Conservation (phyloP, 345 rosid species). For the Corchorus capsularis region DNA sequence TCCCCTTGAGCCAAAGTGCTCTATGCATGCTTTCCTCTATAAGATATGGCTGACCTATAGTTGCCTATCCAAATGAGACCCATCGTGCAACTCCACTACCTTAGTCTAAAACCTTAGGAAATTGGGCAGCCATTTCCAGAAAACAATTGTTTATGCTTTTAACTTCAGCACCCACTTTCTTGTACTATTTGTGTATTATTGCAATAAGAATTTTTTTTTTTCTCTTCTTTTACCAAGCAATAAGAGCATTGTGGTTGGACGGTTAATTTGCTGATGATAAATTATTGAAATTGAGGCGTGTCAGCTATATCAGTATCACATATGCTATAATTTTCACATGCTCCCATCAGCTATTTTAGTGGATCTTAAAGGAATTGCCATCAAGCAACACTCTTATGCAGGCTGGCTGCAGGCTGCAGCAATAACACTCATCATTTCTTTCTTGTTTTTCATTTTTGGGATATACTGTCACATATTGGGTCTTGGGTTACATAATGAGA, state of each 20-base stretch:
- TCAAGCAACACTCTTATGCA: neutral
- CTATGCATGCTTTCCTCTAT: neutral
- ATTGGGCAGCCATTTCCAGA: neutral
- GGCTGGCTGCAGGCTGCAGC: no score
- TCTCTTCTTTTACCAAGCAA: no score
- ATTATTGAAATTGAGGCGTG: neutral
- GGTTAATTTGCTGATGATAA: neutral
- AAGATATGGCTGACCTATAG: neutral
- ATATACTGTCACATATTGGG: no score
- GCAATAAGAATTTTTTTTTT: neutral
- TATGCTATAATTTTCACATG: neutral
- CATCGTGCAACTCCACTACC: neutral
- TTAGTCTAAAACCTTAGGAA: neutral
- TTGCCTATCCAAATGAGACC: neutral
- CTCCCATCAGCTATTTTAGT: neutral
- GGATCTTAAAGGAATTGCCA: constrained; percentile 1
- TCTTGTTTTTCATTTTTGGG: neutral
- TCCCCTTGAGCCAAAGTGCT: neutral
- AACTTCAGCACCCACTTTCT: neutral
- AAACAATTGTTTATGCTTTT: no score
- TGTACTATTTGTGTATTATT: neutral
- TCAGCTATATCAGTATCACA: neutral
- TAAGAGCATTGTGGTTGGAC: neutral
- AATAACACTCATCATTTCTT: neutral
- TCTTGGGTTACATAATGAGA: no score